Evolutionary conservation across 164 flowering plant species (phyloP).

Genomic region (Nymphaea thermarum): DNA sequence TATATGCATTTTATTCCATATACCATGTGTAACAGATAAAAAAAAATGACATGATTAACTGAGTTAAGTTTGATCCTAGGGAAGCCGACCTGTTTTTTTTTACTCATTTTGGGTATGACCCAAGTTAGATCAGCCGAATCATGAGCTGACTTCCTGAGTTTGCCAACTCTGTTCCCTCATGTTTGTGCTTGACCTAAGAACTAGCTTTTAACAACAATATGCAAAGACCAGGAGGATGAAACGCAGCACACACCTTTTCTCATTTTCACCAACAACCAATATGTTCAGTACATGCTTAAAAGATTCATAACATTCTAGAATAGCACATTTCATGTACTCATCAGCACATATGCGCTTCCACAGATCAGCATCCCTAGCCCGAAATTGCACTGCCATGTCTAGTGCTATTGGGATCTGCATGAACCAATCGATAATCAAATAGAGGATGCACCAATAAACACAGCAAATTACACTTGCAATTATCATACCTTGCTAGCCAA

Average conservation of each 20-base stretch:
- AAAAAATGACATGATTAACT: too few relatives aligned
- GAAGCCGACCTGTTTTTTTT: too few relatives aligned
- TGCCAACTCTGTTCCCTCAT: too few relatives aligned
- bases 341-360: slow-evolving; percentile 91
- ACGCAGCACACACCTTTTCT: slow-evolving; percentile 32
- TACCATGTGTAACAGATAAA: too few relatives aligned
- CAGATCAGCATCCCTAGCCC: slow-evolving; percentile 70
- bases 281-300: slow-evolving; percentile 57
- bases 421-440: background rate
- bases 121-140: too few relatives aligned
- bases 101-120: too few relatives aligned
- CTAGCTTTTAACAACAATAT: too few relatives aligned
- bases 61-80: too few relatives aligned
- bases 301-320: slow-evolving; percentile 89
- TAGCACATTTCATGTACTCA: slow-evolving; percentile 96
- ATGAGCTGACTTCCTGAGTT: too few relatives aligned
- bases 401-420: slow-evolving; percentile 89
- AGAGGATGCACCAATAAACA: background rate
- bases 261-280: slow-evolving; percentile 78
- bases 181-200: too few relatives aligned
- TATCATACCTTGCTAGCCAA: slow-evolving; percentile 88
- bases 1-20: too few relatives aligned
- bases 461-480: background rate
- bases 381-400: slow-evolving; percentile 91
- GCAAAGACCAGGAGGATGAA: too few relatives aligned